These are phyloP conservation scores for Claviceps purpurea DNA, from an alignment of 2,329 filamentous ascomycete genomes.

Conservation along the genomic window DNA sequence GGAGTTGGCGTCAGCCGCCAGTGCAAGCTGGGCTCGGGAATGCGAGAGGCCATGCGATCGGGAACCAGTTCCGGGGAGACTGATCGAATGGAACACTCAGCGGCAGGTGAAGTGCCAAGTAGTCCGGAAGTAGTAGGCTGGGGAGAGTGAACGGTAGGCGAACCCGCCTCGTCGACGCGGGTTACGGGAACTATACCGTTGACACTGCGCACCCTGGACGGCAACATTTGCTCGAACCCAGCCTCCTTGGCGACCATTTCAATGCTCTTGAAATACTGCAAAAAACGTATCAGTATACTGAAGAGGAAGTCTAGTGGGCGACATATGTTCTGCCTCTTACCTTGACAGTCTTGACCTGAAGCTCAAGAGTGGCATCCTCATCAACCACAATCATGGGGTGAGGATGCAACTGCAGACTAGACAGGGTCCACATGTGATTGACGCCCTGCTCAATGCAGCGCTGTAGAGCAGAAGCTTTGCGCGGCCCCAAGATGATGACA, in stretches of 20 bases:
- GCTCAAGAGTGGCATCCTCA: conserved; percentile 61
- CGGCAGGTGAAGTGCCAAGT: conserved; percentile 39
- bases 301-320: too few species aligned
- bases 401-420: conserved; percentile 65
- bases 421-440: conserved; percentile 87
- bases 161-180: conserved; percentile 29
- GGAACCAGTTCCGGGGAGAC: conserved; percentile 47
- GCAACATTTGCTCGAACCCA: conserved; percentile 44
- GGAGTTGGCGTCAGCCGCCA: conserved; percentile 34
- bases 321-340: conserved; percentile 17
- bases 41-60: conserved; percentile 47
- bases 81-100: conserved; percentile 41
- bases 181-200: conserved; percentile 26
- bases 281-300: not conserved
- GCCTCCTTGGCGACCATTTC: conserved; percentile 47
- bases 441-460: conserved; percentile 70
- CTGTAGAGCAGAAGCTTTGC: conserved; percentile 69
- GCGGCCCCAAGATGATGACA: conserved; percentile 67
- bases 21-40: conserved; percentile 33
- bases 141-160: conserved; percentile 35
- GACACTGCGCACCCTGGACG: conserved; percentile 41
- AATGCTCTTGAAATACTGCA: conserved; percentile 57
- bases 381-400: conserved; percentile 75
- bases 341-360: conserved; percentile 62
- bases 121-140: conserved; percentile 43